Conservation (phyloP, 2,329 filamentous ascomycete genomes). For the Trichoderma harzianum region DNA sequence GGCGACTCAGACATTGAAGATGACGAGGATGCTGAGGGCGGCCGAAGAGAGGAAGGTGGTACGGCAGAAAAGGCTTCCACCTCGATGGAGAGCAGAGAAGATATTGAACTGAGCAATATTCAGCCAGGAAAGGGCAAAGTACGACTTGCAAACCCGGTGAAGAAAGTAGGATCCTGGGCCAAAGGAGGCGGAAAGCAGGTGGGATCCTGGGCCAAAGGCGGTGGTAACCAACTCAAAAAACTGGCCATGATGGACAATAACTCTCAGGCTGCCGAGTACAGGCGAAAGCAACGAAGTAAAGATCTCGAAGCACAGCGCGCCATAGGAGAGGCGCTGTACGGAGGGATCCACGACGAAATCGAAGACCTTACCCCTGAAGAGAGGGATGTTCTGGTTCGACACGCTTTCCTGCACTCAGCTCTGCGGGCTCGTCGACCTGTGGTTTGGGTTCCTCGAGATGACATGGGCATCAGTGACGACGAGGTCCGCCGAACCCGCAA, state of each 20-base stretch:
- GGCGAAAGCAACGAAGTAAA: slow-evolving; percentile 46
- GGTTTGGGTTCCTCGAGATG: slow-evolving; percentile 91
- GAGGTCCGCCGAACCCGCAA: slow-evolving; percentile 76
- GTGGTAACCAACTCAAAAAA: slow-evolving; percentile 48
- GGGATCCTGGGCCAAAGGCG: slow-evolving; percentile 37
- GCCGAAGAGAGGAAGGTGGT: slow-evolving; percentile 18
- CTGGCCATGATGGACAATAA: slow-evolving; percentile 36
- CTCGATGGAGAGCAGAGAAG: slow-evolving; percentile 35
- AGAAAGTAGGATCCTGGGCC: slow-evolving; percentile 47
- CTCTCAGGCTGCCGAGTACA: slow-evolving; percentile 45
- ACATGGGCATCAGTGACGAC: slow-evolving; percentile 85
- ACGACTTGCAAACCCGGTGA: slow-evolving; percentile 42
- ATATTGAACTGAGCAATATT: slow-evolving; percentile 41
- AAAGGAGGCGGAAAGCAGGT: slow-evolving; percentile 31
- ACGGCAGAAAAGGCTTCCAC: slow-evolving; percentile 24
- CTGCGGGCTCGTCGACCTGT: slow-evolving; percentile 79
- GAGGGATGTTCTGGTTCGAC: slow-evolving; percentile 76
- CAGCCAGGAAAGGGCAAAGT: slow-evolving; percentile 22
- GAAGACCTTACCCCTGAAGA: slow-evolving; percentile 91
- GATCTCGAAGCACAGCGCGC: slow-evolving; percentile 71
- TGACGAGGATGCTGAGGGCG: slow-evolving; percentile 39
- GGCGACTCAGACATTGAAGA: slow-evolving; percentile 52
- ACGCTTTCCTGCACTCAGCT: slow-evolving; percentile 88
- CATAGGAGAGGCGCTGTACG: slow-evolving; percentile 79
- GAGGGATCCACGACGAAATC: slow-evolving; percentile 85